Percentiles rank a stretch among this genome's conserved stretches.
Evolutionary conservation across 495 filamentous ascomycete species (phyloP).

Genomic region (Neurospora sp.): DNA sequence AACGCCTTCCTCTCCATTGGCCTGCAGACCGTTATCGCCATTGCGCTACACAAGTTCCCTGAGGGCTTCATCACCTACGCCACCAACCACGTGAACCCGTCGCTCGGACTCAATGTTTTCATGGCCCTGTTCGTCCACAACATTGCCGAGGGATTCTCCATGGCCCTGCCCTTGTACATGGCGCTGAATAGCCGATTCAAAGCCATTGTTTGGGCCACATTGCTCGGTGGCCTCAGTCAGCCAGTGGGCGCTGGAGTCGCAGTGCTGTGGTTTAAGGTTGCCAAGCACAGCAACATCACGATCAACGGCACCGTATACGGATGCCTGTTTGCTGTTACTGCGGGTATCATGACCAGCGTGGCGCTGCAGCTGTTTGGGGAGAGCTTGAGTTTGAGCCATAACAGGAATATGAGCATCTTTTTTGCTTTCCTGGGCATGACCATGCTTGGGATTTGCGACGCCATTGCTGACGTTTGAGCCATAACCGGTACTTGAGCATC

Average conservation of each 20-base stretch:
- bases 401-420: slow-evolving; percentile 64
- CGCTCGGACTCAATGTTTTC: slow-evolving; percentile 82
- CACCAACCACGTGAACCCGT: slow-evolving; percentile 89
- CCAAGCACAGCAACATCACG: slow-evolving; percentile 38
- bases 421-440: slow-evolving; percentile 89
- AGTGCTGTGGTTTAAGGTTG: slow-evolving; percentile 67
- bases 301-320: slow-evolving; percentile 71
- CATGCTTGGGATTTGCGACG: slow-evolving; percentile 76
- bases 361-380: slow-evolving; percentile 84
- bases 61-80: slow-evolving; percentile 99
- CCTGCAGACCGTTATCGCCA: slow-evolving; percentile 85
- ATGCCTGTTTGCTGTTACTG: slow-evolving; percentile 77
- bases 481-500: slow-evolving; percentile 70
- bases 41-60: slow-evolving; percentile 91
- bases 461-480: slow-evolving; percentile 57
- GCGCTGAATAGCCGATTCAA: slow-evolving; percentile 64
- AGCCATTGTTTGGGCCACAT: slow-evolving; percentile 74
- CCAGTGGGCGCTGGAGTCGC: slow-evolving; percentile 79
- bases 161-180: slow-evolving; percentile 85
- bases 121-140: slow-evolving; percentile 96
- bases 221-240: slow-evolving; percentile 80
- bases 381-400: slow-evolving; percentile 71
- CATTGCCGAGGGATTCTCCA: slow-evolving; percentile 91
- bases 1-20: slow-evolving; percentile 92
- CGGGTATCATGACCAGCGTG: slow-evolving; percentile 91